phyloP scores from a whole-genome alignment of 2,329 filamentous ascomycete genomes.

The Aspergillus novoparasiticus region DNA sequence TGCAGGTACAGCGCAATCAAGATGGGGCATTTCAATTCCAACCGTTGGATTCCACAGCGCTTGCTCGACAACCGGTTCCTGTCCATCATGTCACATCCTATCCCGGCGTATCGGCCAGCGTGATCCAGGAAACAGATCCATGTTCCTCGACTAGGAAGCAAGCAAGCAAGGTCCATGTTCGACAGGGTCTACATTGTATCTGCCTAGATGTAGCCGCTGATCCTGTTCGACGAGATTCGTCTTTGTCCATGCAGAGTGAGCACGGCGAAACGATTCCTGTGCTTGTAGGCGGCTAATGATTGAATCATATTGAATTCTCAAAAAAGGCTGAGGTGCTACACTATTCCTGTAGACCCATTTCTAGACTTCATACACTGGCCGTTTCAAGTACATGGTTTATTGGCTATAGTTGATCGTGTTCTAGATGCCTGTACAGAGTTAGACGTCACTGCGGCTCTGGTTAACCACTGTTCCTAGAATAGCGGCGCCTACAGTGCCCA shows the following conservation, averaged over 20 bases:
- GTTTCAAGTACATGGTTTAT: neutral
- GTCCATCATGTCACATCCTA: neutral
- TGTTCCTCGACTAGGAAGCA: neutral
- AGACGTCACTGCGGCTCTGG: neutral
- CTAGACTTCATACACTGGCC: neutral
- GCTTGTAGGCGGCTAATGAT: neutral
- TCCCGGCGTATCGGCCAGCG: neutral
- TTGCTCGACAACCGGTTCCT: neutral
- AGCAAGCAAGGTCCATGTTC: neutral
- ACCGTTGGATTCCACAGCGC: neutral
- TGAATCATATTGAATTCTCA: neutral
- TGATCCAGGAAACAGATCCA: neutral
- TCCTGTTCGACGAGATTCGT: neutral
- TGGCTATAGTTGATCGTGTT: neutral
- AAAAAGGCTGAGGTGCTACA: neutral
- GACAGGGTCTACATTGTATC: neutral
- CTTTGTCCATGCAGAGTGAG: neutral
- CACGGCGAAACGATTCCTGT: neutral
- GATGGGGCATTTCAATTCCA: neutral
- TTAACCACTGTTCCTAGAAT: conserved; percentile 8
- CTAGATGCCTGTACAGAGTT: neutral
- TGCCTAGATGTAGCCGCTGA: conserved; percentile 1
- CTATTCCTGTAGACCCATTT: neutral
- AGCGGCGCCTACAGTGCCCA: conserved; percentile 1
- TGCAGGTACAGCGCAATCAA: neutral